Base-by-base conservation (phyloP, 2,329 filamentous ascomycete species). In the Aspergillus niger region DNA sequence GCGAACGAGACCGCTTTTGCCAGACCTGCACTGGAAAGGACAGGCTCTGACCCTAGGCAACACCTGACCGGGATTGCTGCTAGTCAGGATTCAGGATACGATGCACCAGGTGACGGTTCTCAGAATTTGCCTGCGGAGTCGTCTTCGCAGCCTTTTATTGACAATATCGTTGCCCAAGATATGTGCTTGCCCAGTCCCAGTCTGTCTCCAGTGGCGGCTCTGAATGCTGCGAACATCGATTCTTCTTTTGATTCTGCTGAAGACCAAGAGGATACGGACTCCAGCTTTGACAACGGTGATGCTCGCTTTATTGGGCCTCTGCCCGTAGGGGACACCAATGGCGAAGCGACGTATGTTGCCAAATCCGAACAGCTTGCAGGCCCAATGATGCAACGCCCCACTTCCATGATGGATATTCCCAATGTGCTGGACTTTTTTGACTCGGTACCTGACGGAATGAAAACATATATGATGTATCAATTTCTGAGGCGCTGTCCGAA, bases 391-490 rank as follows among this genome's bases (percentile, higher is more conserved):
- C 63, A 54, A 70, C 74, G 62, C 39, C 63, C 72, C 53, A 62
- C 72, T 56, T 83, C 76, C 20, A 75, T 94, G 20, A 85, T 93
- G 77, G 91, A 96, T 69, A 90, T 94, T n/a, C 91, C 91, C 7
- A 86, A 84, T 15, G 91, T 99, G 83, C 80, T 99, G 15, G 91
- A 97, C 68, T 88, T 89, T 2, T 99, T 98, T 69, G 94, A 98
- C 74, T 86, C 90, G 6, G 90, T 99, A 83, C 92, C 94, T 2
- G 87, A 91, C 48, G 90, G 95, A 69, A 88, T 99, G 85, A 95
- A 99, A 78, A 91, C 90, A 0, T 96, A 96, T 72, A 89, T 99
- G 78, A 96, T 99, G 88, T 98, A 96, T 73, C 94, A 99, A 73
- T 87, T 99, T 58, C 84, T 99, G 26, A 89, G 91, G 59, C 86